Conservation (phyloP, 805 yeast genomes). For the Candida ascalaphidarum region DNA sequence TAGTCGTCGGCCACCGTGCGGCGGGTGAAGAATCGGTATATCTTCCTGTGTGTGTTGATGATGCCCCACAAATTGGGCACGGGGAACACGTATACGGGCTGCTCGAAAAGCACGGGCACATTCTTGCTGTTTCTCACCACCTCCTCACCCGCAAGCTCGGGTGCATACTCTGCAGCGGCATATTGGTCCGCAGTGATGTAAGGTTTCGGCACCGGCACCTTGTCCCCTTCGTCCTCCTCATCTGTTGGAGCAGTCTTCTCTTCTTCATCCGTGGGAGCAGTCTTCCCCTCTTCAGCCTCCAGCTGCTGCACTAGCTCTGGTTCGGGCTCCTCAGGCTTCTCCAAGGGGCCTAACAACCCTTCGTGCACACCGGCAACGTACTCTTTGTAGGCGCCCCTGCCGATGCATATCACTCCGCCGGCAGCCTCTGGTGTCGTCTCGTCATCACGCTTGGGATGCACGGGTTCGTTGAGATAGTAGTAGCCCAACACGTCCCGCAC, state of each 20-base stretch:
- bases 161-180: slow-evolving; percentile 43
- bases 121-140: slow-evolving; percentile 22
- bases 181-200: slow-evolving; percentile 58
- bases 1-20: slow-evolving; percentile 63
- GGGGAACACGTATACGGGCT: slow-evolving; percentile 70
- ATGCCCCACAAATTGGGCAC: slow-evolving; percentile 79
- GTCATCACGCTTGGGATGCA: slow-evolving; percentile 38
- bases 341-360: slow-evolving; percentile 89
- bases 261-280: slow-evolving; percentile 1
- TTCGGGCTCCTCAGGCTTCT: slow-evolving; percentile 24
- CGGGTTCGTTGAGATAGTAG: slow-evolving; percentile 24
- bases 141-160: slow-evolving; percentile 41
- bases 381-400: slow-evolving; percentile 95
- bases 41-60: slow-evolving; percentile 62
- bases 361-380: slow-evolving; percentile 87
- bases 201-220: slow-evolving; percentile 49
- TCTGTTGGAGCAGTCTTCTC: no score
- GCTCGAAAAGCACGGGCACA: slow-evolving; percentile 57
- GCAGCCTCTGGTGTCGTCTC: slow-evolving; percentile 31
- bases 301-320: not conserved
- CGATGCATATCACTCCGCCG: slow-evolving; percentile 88
- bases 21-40: slow-evolving; percentile 69
- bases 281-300: not conserved
- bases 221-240: slow-evolving; percentile 2
- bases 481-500: slow-evolving; percentile 51